phyloP scores from a whole-genome alignment of 2,329 filamentous ascomycete species.

The Phialocephala sp. region DNA sequence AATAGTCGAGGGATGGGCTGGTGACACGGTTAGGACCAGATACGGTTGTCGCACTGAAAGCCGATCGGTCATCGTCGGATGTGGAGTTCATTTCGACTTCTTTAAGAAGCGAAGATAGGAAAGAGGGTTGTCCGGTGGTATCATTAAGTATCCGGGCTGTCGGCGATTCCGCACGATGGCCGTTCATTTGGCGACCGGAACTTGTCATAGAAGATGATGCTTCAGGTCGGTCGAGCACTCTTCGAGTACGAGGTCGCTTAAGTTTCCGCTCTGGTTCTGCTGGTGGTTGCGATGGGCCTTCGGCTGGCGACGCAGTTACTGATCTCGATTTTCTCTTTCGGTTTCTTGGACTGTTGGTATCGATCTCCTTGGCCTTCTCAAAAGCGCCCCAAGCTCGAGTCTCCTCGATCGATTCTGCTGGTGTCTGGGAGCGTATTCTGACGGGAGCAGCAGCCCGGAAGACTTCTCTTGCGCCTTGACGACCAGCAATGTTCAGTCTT shows the following conservation, averaged over 20 bases:
- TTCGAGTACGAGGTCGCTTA: conserved; percentile 83
- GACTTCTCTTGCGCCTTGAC: conserved; percentile 74
- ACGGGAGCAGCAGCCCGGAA: conserved; percentile 73
- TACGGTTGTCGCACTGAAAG: conserved; percentile 29
- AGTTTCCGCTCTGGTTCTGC: conserved; percentile 79
- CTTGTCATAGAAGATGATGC: conserved; percentile 41
- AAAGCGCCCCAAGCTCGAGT: conserved; percentile 88
- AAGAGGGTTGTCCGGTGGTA: conserved; percentile 68
- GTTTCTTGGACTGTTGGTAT: conserved; percentile 55
- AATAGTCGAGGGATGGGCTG: conserved; percentile 49
- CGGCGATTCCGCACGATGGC: conserved; percentile 29
- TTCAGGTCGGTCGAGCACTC: conserved; percentile 59
- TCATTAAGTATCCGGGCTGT: conserved; percentile 40
- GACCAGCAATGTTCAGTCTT: conserved; percentile 79
- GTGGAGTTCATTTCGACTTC: conserved; percentile 76
- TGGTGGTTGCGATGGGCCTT: conserved; percentile 60
- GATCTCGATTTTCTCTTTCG: conserved; percentile 80
- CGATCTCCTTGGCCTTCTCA: conserved; percentile 78
- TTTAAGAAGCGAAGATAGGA: conserved; percentile 84
- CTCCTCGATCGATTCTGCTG: conserved; percentile 78
- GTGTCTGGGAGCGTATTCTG: conserved; percentile 61
- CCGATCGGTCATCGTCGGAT: conserved; percentile 59
- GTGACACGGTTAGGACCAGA: conserved; percentile 36
- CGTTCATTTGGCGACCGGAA: conserved; percentile 42
- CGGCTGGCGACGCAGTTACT: conserved; percentile 71